These are phyloP conservation scores for Tarenaya hassleriana DNA, from an alignment of 345 rosid species.

Conservation along the genomic window DNA sequence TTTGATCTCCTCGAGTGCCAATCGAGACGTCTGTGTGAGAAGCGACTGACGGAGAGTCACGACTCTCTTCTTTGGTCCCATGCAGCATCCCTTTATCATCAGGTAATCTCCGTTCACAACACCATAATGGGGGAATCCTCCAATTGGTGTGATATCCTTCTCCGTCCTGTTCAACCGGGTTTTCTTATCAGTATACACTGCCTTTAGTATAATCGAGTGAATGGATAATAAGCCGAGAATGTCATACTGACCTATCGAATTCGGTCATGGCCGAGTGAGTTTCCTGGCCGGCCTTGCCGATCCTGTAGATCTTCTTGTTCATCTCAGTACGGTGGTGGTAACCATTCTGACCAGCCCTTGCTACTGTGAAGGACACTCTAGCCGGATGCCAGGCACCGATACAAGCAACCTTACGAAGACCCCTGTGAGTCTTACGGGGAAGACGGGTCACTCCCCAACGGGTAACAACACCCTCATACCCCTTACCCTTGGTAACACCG, in stretches of 20 bases:
- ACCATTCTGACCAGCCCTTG: too few relatives aligned
- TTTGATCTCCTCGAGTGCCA: constrained; percentile 56
- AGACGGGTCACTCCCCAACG: constrained; percentile 80
- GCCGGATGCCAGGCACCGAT: constrained; percentile 86
- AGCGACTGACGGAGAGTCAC: constrained; percentile 61
- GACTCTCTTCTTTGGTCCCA: constrained; percentile 77
- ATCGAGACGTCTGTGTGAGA: constrained; percentile 53
- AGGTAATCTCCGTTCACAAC: constrained; percentile 57
- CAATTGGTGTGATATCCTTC: constrained; percentile 64
- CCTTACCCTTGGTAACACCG: constrained; percentile 72
- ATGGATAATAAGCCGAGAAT: neutral
- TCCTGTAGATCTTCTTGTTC: constrained; percentile 68
- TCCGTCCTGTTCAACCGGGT: constrained; percentile 77
- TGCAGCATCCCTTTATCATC: constrained; percentile 70
- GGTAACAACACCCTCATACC: constrained; percentile 69
- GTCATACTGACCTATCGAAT: constrained; percentile 44
- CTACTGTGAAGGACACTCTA: too few relatives aligned
- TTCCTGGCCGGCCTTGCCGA: constrained; percentile 55
- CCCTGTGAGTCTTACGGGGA: constrained; percentile 69
- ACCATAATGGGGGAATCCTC: constrained; percentile 78
- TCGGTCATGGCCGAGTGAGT: constrained; percentile 51
- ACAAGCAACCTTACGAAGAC: constrained; percentile 77
- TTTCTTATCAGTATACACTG: too few relatives aligned
- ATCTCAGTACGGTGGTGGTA: too few relatives aligned
- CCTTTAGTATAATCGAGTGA: too few relatives aligned